Percentiles rank a stretch among this genome's conserved stretches.
phyloP scores from a whole-genome alignment of 2,329 filamentous ascomycete species.

The Ascochyta clinopodiicola region DNA sequence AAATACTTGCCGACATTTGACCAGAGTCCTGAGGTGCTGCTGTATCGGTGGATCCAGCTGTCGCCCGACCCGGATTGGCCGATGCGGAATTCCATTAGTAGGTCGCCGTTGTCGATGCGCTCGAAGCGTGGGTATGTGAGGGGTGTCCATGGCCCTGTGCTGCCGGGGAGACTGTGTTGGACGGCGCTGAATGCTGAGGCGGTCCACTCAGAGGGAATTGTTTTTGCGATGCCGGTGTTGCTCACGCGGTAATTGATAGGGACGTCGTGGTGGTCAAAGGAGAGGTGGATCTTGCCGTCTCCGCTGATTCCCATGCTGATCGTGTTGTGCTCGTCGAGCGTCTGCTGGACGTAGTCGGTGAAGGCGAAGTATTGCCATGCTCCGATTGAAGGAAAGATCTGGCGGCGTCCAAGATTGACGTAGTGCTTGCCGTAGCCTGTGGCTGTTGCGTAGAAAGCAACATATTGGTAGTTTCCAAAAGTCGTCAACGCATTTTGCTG shows the following conservation, averaged over 20 bases:
- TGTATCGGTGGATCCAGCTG: conserved; percentile 58
- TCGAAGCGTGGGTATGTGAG: conserved; percentile 61
- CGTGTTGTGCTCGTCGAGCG: conserved; percentile 61
- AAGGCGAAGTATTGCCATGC: conserved; percentile 58
- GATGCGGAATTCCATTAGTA: conserved; percentile 60
- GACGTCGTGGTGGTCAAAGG: conserved; percentile 59
- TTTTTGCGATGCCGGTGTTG: conserved; percentile 40
- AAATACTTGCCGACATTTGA: conserved; percentile 51
- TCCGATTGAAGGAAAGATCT: conserved; percentile 45
- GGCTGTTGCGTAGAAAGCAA: conserved; percentile 53
- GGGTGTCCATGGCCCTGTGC: conserved; percentile 43
- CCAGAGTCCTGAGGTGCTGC: conserved; percentile 46
- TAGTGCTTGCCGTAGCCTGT: conserved; percentile 44
- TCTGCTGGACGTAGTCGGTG: conserved; percentile 58
- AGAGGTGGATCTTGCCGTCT: conserved; percentile 61
- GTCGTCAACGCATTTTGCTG: conserved; percentile 58
- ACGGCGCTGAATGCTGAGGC: conserved; percentile 38
- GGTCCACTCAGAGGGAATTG: conserved; percentile 35
- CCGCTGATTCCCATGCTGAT: conserved; percentile 60
- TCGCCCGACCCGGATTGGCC: conserved; percentile 60
- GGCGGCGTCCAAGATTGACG: conserved; percentile 56
- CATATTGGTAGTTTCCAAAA: conserved; percentile 58
- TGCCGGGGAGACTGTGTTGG: conserved; percentile 39
- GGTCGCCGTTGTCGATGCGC: conserved; percentile 44
- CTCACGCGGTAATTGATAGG: conserved; percentile 46